Base-by-base conservation (phyloP, 805 yeast species). In the Ogataea ramenticola region DNA sequence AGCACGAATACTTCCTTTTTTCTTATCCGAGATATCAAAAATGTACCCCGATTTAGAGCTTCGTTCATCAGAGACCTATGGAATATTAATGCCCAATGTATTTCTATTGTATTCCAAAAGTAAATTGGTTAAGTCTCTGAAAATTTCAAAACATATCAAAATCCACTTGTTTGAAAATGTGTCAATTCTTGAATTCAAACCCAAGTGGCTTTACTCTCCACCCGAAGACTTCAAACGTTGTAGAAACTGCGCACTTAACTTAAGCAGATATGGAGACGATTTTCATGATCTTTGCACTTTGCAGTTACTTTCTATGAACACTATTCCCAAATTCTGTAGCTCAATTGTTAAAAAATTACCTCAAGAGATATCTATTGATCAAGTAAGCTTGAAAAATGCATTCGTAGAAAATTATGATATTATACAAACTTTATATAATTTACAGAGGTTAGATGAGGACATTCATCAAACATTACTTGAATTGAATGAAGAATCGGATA, bases 181-280 rank as follows among this genome's bases (percentile, higher is more conserved):
- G 7, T 4, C 19, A 38, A 50, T 62, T 7, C 53, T 74, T 44
- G 80, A 75, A 49, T 59, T 74, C 44, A 75, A 75, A 44, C 80
- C 80, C 0, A 75, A 75, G 54, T 75, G 80, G 80, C 52, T 74
- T 19, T 70, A 70, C 49, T 58, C 58, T 33, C 65, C 64, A n/a
- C 60, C 58, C 1, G 20, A 21, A 5, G 39, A 43, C 11, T 54
- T 61, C 16, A 54, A 55, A 30, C 61, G 63, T 40, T 74, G 79
- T 53, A 55, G 80, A 21, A 74, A 76, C 29, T 74, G 79, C 46
- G 67, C 69, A 51, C 56, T 68, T 39, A 56, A 64, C 41, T 61
- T 50, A 31, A 45, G 53, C 12, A 64, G 63, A 34, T 19, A 34
- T 34, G 24, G 24, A 7, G 17, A 34, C 8, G 24, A 34, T 20